Evolutionary conservation across 179 eudicot species (phyloP).

Genomic region (Carnegiea gigantea): DNA sequence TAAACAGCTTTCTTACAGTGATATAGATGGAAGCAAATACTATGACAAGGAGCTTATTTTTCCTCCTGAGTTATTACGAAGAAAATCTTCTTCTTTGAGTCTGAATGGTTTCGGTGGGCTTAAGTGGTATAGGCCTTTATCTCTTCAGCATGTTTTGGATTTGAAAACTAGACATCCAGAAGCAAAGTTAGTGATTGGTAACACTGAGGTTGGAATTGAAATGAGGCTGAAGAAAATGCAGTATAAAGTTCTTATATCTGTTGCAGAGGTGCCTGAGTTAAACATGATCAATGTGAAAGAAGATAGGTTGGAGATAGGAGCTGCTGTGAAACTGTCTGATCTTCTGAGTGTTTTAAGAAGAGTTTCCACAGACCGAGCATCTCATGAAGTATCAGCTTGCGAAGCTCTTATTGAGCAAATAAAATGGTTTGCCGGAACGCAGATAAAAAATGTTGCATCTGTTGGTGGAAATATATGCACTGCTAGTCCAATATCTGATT

Average conservation of each 20-base stretch:
- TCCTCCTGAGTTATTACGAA: conserved; percentile 79
- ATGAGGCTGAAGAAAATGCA: conserved; percentile 79
- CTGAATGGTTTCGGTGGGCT: conserved; percentile 75
- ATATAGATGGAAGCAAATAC: conserved; percentile 73
- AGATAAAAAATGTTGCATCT: conserved; percentile 95
- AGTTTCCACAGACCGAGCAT: conserved; percentile 47
- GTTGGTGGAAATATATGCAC: conserved; percentile 98
- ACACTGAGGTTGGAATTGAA: conserved; percentile 94
- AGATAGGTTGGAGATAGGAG: conserved; percentile 91
- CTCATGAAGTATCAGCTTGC: conserved; percentile 74
- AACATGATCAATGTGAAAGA: conserved; percentile 60
- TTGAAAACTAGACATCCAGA: conserved; percentile 74
- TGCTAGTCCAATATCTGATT: conserved; percentile 97
- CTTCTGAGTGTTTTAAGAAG: conserved; percentile 48
- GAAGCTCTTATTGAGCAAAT: conserved; percentile 78
- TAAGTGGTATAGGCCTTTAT: conserved; percentile 82
- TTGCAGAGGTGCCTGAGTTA: conserved; percentile 76
- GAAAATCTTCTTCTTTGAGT: conserved; percentile 50
- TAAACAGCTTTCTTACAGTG: conserved; percentile 64
- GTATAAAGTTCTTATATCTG: conserved; percentile 73
- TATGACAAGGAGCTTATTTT: conserved; percentile 83
- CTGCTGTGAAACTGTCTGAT: conserved; percentile 79
- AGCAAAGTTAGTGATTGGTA: conserved; percentile 80
- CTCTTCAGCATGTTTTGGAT: conserved; percentile 77
- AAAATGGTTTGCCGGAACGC: conserved; percentile 99